Evolutionary conservation across 2,329 filamentous ascomycete species (phyloP).

Genomic region (Xylaria sp.): DNA sequence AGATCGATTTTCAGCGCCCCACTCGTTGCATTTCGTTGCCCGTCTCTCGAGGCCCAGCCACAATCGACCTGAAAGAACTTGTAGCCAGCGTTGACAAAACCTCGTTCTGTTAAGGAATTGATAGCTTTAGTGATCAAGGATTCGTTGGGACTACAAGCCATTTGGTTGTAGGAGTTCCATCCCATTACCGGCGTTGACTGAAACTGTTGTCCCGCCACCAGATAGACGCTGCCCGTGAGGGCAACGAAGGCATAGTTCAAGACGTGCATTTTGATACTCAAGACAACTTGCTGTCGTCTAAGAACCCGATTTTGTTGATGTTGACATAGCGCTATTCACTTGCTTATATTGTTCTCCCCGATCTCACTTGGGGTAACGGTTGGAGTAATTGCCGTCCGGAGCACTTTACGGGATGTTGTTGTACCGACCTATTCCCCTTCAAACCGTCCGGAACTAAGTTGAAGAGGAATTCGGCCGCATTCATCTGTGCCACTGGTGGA

Average conservation of each 20-base stretch:
- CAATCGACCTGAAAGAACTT: constrained; percentile 32
- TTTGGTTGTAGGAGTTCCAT: constrained; percentile 34
- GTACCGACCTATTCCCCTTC: constrained; percentile 1
- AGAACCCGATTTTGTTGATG: background rate
- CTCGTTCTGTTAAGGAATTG: constrained; percentile 20
- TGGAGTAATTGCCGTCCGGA: constrained; percentile 3
- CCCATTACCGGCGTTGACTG: constrained; percentile 34
- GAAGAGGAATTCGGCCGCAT: constrained; percentile 1
- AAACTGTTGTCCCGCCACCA: constrained; percentile 22
- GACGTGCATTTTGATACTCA: constrained; percentile 13
- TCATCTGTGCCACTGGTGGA: constrained; percentile 17
- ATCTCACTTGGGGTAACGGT: background rate
- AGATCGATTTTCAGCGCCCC: constrained; percentile 31
- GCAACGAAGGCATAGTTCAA: constrained; percentile 8
- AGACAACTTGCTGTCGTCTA: background rate
- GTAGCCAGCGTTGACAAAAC: constrained; percentile 30
- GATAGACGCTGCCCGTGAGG: constrained; percentile 5
- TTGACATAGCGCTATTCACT: background rate
- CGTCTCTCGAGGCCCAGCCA: constrained; percentile 33
- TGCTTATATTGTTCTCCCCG: constrained; percentile 8
- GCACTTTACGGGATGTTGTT: background rate
- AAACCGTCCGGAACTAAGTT: background rate
- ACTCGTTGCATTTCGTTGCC: constrained; percentile 25
- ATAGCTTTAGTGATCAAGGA: constrained; percentile 21
- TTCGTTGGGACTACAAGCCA: constrained; percentile 27